Percentiles rank a stretch among this genome's conserved stretches.
Conservation (phyloP, 495 filamentous ascomycete genomes). For the Aspergillus haitiensis region DNA sequence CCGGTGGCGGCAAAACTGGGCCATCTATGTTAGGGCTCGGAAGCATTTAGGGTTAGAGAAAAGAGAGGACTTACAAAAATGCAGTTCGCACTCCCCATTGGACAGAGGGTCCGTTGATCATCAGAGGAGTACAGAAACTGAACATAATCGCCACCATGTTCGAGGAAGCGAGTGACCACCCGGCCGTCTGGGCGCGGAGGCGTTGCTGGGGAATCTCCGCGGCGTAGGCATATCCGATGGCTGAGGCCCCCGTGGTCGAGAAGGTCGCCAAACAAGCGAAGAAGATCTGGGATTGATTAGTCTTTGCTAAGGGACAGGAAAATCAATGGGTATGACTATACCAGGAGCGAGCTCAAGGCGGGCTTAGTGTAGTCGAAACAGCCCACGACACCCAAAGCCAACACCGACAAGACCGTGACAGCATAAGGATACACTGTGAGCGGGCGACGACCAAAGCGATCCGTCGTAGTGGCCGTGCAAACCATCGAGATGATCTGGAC, state of each 20-base stretch:
- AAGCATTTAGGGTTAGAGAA: slow-evolving; percentile 2
- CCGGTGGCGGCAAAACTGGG: slow-evolving; percentile 37
- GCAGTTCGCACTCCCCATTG: slow-evolving; percentile 45
- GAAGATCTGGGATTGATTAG: slow-evolving; percentile 29
- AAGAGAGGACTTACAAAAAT: slow-evolving; percentile 35
- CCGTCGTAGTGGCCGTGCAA: slow-evolving; percentile 33
- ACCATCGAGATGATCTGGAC: slow-evolving; percentile 43
- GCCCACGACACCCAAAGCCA: slow-evolving; percentile 42
- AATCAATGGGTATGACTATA: neutral
- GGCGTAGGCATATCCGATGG: slow-evolving; percentile 44
- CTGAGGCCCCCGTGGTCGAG: slow-evolving; percentile 44
- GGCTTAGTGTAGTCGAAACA: slow-evolving; percentile 42
- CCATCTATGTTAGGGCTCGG: neutral
- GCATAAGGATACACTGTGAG: slow-evolving; percentile 41
- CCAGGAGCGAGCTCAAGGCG: slow-evolving; percentile 21
- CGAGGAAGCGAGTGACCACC: slow-evolving; percentile 37
- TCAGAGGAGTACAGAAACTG: slow-evolving; percentile 44
- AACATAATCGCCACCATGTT: slow-evolving; percentile 45
- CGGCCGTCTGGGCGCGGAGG: slow-evolving; percentile 41
- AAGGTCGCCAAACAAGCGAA: slow-evolving; percentile 39
- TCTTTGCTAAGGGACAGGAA: neutral
- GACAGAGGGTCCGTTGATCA: slow-evolving; percentile 37
- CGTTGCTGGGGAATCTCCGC: slow-evolving; percentile 42
- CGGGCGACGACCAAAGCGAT: slow-evolving; percentile 40
- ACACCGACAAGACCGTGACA: slow-evolving; percentile 37